A percentile compares a stretch with the other conserved stretches of the same genome.
Evolutionary conservation across 768 basidiomycete genomes (phyloP).

Genomic region (Dacryopinax spathularia): DNA sequence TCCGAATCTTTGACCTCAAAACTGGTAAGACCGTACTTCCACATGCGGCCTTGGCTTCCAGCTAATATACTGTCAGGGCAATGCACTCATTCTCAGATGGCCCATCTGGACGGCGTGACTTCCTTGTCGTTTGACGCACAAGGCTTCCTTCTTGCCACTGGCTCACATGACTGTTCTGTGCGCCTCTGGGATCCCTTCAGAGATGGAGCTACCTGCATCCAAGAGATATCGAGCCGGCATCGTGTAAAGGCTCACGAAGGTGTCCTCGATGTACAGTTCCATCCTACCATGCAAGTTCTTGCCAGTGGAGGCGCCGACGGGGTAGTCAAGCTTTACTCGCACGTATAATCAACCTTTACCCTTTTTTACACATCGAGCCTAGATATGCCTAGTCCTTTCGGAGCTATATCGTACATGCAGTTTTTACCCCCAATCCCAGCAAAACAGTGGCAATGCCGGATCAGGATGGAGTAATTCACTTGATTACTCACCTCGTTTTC

Average conservation of each 20-base stretch:
- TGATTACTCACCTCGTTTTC: no score
- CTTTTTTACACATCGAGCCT: neutral
- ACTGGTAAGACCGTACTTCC: slow-evolving; percentile 42
- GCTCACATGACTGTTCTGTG: slow-evolving; percentile 84
- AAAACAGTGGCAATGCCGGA: no score
- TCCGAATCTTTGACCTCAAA: slow-evolving; percentile 72
- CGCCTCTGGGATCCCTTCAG: slow-evolving; percentile 90
- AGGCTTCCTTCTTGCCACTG: slow-evolving; percentile 76
- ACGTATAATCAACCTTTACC: neutral
- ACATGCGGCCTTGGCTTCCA: neutral
- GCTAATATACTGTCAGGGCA: slow-evolving; percentile 36
- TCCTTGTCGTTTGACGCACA: slow-evolving; percentile 78
- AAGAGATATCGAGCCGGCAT: slow-evolving; percentile 72
- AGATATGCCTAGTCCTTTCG: neutral
- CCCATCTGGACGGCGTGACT: slow-evolving; percentile 84
- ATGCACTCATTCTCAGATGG: slow-evolving; percentile 80
- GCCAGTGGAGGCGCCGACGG: slow-evolving; percentile 95
- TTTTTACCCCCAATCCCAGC: neutral
- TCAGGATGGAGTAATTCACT: no score
- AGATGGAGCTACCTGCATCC: slow-evolving; percentile 55
- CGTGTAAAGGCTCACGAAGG: slow-evolving; percentile 84
- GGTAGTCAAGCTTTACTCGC: slow-evolving; percentile 64
- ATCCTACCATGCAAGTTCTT: slow-evolving; percentile 70
- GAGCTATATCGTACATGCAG: slow-evolving; percentile 1
- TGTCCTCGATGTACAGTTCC: slow-evolving; percentile 75